Conservation (phyloP, 1,284 basidiomycete species). For the Ustilago tritici region DNA sequence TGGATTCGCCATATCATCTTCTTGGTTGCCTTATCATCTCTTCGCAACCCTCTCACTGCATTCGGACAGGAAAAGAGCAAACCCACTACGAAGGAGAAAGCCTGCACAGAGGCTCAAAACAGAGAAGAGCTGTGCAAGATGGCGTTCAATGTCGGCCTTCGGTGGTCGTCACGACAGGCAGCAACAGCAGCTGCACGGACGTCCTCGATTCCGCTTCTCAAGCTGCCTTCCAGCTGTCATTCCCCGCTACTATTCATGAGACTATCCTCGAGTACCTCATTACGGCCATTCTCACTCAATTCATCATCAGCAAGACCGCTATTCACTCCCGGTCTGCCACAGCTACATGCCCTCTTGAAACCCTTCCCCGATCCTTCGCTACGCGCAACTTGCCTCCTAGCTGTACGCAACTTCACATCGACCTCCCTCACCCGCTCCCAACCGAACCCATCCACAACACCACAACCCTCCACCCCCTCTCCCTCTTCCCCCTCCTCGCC, state of each 20-base stretch:
- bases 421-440: slow-evolving; percentile 50
- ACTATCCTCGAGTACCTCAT: not conserved
- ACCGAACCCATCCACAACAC: slow-evolving; percentile 74
- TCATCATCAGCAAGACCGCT: not conserved
- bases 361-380: not conserved
- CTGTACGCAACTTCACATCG: slow-evolving; percentile 2
- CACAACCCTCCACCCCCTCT: slow-evolving; percentile 68
- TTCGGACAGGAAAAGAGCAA: not conserved
- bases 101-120: not conserved
- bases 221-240: not conserved
- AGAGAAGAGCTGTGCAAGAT: not conserved
- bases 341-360: not conserved
- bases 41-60: not conserved
- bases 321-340: not conserved
- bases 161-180: slow-evolving; percentile 6
- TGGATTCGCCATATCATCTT: not conserved
- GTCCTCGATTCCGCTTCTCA: not conserved
- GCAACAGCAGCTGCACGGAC: not conserved
- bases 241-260: not conserved
- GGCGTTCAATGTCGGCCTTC: slow-evolving; percentile 21
- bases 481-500: not conserved
- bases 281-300: not conserved
- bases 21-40: not conserved
- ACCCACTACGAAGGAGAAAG: not conserved
- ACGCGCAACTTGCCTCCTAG: not conserved